phyloP scores from a whole-genome alignment of 2,329 filamentous ascomycete species.

The Cercospora berteroae region DNA sequence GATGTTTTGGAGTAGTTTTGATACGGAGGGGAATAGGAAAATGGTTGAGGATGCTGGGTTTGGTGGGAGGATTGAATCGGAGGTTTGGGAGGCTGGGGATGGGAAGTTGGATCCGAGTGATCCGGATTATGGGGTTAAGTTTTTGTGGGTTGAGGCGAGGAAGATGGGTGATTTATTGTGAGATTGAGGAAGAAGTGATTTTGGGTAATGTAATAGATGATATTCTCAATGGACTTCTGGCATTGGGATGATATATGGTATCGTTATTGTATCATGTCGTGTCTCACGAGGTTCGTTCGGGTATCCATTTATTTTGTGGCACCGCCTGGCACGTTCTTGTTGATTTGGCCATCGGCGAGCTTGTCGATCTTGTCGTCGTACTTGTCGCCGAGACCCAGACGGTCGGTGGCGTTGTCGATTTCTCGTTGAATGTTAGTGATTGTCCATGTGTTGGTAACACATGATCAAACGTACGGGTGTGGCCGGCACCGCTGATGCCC shows the following conservation, averaged over 20 bases:
- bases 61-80: slow-evolving; percentile 30
- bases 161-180: slow-evolving; percentile 1
- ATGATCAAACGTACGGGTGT: slow-evolving; percentile 8
- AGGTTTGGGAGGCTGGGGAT: slow-evolving; percentile 25
- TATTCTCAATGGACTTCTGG: neutral
- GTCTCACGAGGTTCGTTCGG: neutral
- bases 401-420: slow-evolving; percentile 27
- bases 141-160: slow-evolving; percentile 29
- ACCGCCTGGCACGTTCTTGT: slow-evolving; percentile 28
- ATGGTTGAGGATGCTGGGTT: slow-evolving; percentile 41
- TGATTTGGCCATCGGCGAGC: slow-evolving; percentile 27
- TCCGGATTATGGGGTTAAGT: slow-evolving; percentile 29
- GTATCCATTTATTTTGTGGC: slow-evolving; percentile 4
- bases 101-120: slow-evolving; percentile 24
- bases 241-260: neutral
- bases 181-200: neutral
- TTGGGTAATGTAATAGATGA: neutral
- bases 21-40: slow-evolving; percentile 37
- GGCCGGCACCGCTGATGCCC: slow-evolving; percentile 21
- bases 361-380: slow-evolving; percentile 32
- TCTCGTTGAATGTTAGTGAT: slow-evolving; percentile 4
- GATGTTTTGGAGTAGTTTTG: slow-evolving; percentile 35
- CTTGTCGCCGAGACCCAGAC: slow-evolving; percentile 26
- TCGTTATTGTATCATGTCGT: neutral
- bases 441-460: neutral